Base-by-base conservation (phyloP, 2,329 filamentous ascomycete genomes). In the Fusarium algeriense region DNA sequence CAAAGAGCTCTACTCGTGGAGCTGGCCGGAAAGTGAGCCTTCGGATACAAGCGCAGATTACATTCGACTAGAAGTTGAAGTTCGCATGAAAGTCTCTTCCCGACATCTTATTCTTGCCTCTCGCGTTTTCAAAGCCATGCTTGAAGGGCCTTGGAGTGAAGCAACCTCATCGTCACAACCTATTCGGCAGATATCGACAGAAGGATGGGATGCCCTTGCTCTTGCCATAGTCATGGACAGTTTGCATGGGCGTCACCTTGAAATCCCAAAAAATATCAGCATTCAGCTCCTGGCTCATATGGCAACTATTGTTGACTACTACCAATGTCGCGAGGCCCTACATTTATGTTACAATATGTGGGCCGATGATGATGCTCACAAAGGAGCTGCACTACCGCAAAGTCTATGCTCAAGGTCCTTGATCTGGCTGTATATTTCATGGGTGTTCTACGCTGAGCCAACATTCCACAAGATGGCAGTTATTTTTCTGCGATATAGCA, bases 171-270 rank as follows among this genome's bases (percentile, higher is more conserved):
- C 37, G 5, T 28, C 9, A 0, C 2, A 14, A 10, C 13, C 20
- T 2, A 7, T 23, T 41, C 37, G 15, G 7, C 35, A 49, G 13
- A 53, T 66, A 19, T 26, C 32, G 19, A 17, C 58, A 3, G 26
- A 14, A 15, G 49, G 26, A 3, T 67, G 48, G 59, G 44, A 49
- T 5, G 54, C 46, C 14, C 9, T 49, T 19, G 60, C 64, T 3
- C 19, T 67, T 1, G 53, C 48, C 2, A n/a, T 60, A 3, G 28
- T 67, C 6, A 17, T 67, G 6, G 20, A 64, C 4, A 32, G 45
- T 15, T 63, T 69, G 5, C 62, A 69, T 40, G 53, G 62, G 7
- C 62, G 58, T 17, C n/a, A 55, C 26, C 0, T 26, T 30, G 11
- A 6, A 3, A 15, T 52, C 2, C 66, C 66, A 13, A n/a, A n/a